A percentile compares a stretch with the other conserved stretches of the same genome.
Evolutionary conservation across 345 rosid genomes (phyloP).

Genomic region (Rhodomyrtus tomentosa): DNA sequence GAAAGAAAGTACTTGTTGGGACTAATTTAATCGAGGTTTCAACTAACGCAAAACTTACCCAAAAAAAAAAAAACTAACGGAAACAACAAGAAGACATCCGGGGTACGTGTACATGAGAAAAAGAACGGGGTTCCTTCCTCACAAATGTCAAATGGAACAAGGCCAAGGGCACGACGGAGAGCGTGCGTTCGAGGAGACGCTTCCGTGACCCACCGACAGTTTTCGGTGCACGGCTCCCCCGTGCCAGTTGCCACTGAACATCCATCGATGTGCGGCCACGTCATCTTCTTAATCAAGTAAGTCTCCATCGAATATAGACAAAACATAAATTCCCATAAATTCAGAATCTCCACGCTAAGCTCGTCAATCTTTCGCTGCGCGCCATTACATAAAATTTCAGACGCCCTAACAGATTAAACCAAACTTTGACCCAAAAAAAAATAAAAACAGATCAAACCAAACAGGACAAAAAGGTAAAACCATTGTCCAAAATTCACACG

Average conservation of each 20-base stretch:
- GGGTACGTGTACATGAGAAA: not conserved
- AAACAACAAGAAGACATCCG: not conserved
- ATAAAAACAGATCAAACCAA: not conserved
- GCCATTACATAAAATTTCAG: not conserved
- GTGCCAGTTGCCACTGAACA: not conserved
- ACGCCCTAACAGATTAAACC: not conserved
- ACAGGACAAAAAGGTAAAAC: not conserved
- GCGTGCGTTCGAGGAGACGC: not conserved
- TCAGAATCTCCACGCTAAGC: no score
- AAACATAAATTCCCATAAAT: no score
- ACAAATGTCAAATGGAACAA: not conserved
- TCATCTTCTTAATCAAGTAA: not conserved
- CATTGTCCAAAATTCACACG: not conserved
- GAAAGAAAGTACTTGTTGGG: not conserved
- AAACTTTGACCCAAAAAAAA: no score
- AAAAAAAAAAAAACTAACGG: no score
- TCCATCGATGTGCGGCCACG: not conserved
- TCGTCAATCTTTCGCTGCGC: not conserved
- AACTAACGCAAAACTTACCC: no score
- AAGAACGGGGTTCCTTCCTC: not conserved
- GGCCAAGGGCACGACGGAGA: not conserved
- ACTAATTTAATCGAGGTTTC: not conserved
- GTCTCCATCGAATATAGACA: not conserved
- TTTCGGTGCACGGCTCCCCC: not conserved
- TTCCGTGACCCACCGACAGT: slow-evolving; percentile 2